Percentiles rank a stretch among this genome's conserved stretches.
Evolutionary conservation across 2,329 filamentous ascomycete species (phyloP).

Genomic region (Rachicladosporium sp.): DNA sequence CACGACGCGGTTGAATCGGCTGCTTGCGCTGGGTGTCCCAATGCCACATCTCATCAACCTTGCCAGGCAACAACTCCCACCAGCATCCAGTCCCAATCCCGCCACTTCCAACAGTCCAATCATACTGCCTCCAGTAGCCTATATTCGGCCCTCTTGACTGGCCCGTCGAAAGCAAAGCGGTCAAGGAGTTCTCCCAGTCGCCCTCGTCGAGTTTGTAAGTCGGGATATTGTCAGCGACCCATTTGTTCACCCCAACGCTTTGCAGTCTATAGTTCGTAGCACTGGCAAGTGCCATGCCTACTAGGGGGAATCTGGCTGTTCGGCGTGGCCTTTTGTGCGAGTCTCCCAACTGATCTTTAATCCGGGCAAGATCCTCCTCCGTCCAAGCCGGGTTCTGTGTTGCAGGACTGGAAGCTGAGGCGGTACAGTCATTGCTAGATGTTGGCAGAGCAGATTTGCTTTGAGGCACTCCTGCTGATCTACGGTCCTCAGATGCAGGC

Average conservation of each 20-base stretch:
- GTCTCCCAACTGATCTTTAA: constrained; percentile 9
- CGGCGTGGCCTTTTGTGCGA: constrained; percentile 10
- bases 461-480: no score
- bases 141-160: constrained; percentile 2
- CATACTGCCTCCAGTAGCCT: constrained; percentile 5
- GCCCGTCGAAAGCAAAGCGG: not conserved
- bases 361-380: constrained; percentile 1
- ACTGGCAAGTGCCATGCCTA: constrained; percentile 20
- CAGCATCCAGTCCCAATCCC: constrained; percentile 2
- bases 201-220: constrained; percentile 10
- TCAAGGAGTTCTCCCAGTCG: constrained; percentile 7
- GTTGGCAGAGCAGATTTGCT: no score
- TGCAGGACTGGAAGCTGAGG: no score
- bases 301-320: constrained; percentile 12
- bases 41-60: constrained; percentile 10
- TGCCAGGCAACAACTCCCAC: constrained; percentile 12
- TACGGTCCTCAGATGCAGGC: no score
- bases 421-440: no score
- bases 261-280: constrained; percentile 13
- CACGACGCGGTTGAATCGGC: constrained; percentile 7
- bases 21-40: constrained; percentile 16
- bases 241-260: constrained; percentile 10
- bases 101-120: constrained; percentile 6
- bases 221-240: constrained; percentile 20
- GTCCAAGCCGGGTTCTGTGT: not conserved